Percentiles rank a stretch among this genome's conserved stretches.
Evolutionary conservation across 176 grass and related monocot species (phyloP).

Genomic region (Dendrocalamus sinicus): DNA sequence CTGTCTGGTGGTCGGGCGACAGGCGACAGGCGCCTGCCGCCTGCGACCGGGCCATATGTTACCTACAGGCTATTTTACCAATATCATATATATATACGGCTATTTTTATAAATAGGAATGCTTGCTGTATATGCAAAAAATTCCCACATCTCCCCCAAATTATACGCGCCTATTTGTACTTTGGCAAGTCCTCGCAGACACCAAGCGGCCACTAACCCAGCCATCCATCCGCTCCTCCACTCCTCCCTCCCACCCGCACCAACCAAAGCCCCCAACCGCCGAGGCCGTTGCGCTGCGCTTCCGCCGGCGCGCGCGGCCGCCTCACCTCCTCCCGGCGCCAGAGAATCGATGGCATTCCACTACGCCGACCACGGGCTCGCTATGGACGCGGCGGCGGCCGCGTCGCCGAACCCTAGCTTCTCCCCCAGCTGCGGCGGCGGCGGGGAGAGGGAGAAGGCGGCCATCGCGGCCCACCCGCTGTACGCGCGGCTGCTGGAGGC

Average conservation of each 20-base stretch:
- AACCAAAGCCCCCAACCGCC: conserved; percentile 51
- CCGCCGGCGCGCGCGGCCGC: background rate
- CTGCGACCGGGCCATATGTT: no score
- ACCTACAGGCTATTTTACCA: no score
- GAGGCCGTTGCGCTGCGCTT: conserved; percentile 17
- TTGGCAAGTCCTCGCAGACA: no score
- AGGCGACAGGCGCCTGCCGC: no score
- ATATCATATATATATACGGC: no score
- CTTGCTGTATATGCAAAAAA: no score
- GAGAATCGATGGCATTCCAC: conserved; percentile 56
- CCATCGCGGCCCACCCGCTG: conserved; percentile 83
- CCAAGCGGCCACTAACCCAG: no score
- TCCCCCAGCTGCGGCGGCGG: conserved; percentile 28
- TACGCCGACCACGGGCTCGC: conserved; percentile 56
- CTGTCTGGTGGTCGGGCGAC: no score
- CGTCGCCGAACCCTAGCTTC: conserved; percentile 66
- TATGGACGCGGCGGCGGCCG: conserved; percentile 52
- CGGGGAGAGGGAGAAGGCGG: conserved; percentile 73
- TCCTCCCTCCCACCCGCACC: conserved; percentile 42
- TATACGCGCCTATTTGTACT: no score
- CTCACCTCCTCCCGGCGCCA: background rate
- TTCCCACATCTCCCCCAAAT: no score
- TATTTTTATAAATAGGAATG: no score
- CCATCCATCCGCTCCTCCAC: conserved; percentile 28
- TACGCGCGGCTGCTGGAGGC: conserved; percentile 89